Evolutionary conservation across 306 rosid species (phyloP).

Genomic region (Cotoneaster glaucophyllus): DNA sequence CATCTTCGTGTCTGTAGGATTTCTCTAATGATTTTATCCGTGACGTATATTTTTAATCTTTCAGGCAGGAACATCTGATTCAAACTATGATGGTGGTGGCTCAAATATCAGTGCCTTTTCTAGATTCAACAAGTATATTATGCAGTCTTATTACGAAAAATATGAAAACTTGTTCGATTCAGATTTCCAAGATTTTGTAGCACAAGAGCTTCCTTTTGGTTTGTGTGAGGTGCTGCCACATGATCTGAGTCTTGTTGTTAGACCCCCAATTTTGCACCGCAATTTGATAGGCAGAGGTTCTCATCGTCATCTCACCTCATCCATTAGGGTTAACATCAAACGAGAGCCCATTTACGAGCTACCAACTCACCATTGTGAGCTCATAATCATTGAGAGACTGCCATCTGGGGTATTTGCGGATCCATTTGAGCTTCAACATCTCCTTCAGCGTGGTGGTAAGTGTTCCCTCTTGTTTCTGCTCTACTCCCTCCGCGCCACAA

Average conservation of each 20-base stretch:
- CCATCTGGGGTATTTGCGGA: constrained; percentile 76
- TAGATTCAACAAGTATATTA: constrained; percentile 31
- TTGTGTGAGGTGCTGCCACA: constrained; percentile 36
- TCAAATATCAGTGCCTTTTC: constrained; percentile 15
- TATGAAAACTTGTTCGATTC: constrained; percentile 36
- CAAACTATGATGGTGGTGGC: constrained; percentile 14
- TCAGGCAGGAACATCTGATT: constrained; percentile 42
- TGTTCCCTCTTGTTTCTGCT: constrained; percentile 5
- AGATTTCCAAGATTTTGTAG: constrained; percentile 45
- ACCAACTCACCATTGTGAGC: constrained; percentile 34
- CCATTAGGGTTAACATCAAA: constrained; percentile 31
- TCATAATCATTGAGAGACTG: constrained; percentile 62
- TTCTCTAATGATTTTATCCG: too few relatives aligned
- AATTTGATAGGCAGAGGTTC: constrained; percentile 72
- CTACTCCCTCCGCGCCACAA: not conserved
- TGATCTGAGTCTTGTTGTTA: constrained; percentile 21
- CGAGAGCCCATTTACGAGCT: constrained; percentile 27
- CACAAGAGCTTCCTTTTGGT: constrained; percentile 40
- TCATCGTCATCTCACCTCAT: constrained; percentile 54
- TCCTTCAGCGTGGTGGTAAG: constrained; percentile 68
- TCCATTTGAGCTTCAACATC: constrained; percentile 80
- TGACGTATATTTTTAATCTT: constrained; percentile 11
- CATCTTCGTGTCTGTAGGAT: not conserved
- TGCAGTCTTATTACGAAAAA: constrained; percentile 49
- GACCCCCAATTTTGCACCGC: constrained; percentile 36